phyloP scores from a whole-genome alignment of 1,284 basidiomycete genomes.

The Trametes pubescens region DNA sequence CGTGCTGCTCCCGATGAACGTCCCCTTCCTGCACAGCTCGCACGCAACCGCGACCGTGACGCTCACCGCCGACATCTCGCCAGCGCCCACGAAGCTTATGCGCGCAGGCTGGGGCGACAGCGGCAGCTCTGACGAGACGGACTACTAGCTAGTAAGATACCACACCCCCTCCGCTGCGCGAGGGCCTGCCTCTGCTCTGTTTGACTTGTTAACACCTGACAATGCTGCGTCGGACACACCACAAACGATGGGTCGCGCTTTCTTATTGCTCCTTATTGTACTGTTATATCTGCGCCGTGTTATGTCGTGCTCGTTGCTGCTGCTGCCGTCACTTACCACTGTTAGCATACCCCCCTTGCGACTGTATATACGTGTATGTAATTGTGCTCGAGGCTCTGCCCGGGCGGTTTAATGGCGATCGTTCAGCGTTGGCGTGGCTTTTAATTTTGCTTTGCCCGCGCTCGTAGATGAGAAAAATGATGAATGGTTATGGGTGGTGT shows the following conservation, averaged over 20 bases:
- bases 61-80: slow-evolving; percentile 47
- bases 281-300: slow-evolving; percentile 26
- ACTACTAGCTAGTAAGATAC: slow-evolving; percentile 25
- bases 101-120: slow-evolving; percentile 64
- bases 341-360: slow-evolving; percentile 24
- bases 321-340: slow-evolving; percentile 19
- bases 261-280: slow-evolving; percentile 43
- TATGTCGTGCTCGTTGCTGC: slow-evolving; percentile 18
- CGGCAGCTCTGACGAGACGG: slow-evolving; percentile 52
- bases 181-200: slow-evolving; percentile 14
- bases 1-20: slow-evolving; percentile 44
- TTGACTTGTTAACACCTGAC: slow-evolving; percentile 23
- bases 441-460: neutral
- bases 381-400: slow-evolving; percentile 24
- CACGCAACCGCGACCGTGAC: slow-evolving; percentile 45
- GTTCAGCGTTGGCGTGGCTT: slow-evolving; percentile 7
- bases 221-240: slow-evolving; percentile 33
- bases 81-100: slow-evolving; percentile 57
- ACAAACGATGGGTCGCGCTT: slow-evolving; percentile 28
- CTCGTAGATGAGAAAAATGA: neutral
- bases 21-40: slow-evolving; percentile 45
- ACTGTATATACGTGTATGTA: slow-evolving; percentile 33
- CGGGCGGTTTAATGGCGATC: slow-evolving; percentile 28
- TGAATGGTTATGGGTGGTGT: neutral
- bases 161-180: slow-evolving; percentile 1